Percentiles rank a stretch among this genome's conserved stretches.
Conservation (phyloP, 2,329 filamentous ascomycete genomes). For the Sclerotinia trifoliorum region DNA sequence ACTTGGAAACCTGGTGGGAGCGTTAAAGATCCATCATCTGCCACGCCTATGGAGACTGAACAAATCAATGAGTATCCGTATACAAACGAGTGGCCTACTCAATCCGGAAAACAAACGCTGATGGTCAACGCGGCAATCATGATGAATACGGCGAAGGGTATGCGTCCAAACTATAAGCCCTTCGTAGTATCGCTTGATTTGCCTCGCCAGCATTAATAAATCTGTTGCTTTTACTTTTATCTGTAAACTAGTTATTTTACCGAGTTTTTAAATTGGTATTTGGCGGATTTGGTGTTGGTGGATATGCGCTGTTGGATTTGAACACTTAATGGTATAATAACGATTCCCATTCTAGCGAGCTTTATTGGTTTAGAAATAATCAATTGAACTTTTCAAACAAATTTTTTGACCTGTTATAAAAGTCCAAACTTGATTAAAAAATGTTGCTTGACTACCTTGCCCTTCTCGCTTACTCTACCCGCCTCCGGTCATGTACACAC, state of each 20-base stretch:
- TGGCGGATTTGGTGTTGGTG: not conserved
- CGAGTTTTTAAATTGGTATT: not conserved
- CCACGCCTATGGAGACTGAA: slow-evolving; percentile 30
- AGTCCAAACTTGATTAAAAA: no score
- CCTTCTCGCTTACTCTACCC: no score
- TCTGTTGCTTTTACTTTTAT: no score
- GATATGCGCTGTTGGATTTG: not conserved
- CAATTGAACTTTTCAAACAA: no score
- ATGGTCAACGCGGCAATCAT: slow-evolving; percentile 60
- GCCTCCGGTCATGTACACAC: no score
- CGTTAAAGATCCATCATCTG: slow-evolving; percentile 39
- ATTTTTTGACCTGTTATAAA: no score
- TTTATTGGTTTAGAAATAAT: no score
- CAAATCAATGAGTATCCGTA: slow-evolving; percentile 45
- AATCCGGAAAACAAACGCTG: slow-evolving; percentile 50
- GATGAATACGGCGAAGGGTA: slow-evolving; percentile 32
- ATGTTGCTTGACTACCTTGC: no score
- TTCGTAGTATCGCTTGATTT: slow-evolving; percentile 31
- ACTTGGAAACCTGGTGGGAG: slow-evolving; percentile 46
- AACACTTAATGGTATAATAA: not conserved
- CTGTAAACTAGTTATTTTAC: not conserved
- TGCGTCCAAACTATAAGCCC: slow-evolving; percentile 31
- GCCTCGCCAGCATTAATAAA: not conserved
- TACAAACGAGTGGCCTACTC: slow-evolving; percentile 38
- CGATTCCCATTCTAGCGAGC: not conserved